These are phyloP conservation scores for Iris pallida DNA, from an alignment of 116 monocot genomes.

Conservation along the genomic window DNA sequence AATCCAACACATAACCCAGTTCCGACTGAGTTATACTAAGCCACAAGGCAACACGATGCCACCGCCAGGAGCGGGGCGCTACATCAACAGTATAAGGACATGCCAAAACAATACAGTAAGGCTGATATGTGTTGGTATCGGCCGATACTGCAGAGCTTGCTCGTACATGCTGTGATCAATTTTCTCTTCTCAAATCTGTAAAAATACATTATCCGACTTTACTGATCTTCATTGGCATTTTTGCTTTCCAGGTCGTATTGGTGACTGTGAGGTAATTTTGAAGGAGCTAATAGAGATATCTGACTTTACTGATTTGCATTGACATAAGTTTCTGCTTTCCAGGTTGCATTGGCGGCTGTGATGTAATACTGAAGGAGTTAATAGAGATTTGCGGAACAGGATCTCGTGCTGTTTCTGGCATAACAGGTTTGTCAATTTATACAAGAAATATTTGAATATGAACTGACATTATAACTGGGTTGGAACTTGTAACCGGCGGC, in stretches of 20 bases:
- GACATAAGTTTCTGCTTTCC: slow-evolving; percentile 12
- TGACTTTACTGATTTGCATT: background rate
- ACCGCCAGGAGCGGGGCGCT: too few species aligned
- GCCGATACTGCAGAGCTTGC: too few species aligned
- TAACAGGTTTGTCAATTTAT: slow-evolving; percentile 41
- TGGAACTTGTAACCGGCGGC: too few species aligned
- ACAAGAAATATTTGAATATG: background rate
- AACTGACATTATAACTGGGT: background rate
- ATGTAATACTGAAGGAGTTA: slow-evolving; percentile 64
- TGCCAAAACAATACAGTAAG: too few species aligned
- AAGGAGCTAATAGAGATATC: slow-evolving; percentile 52
- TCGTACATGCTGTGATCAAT: too few species aligned
- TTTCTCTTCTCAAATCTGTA: too few species aligned
- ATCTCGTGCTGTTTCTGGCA: slow-evolving; percentile 36
- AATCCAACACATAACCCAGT: too few species aligned
- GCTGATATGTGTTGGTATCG: too few species aligned
- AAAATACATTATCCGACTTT: background rate
- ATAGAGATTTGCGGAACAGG: slow-evolving; percentile 84
- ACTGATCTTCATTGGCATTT: slow-evolving; percentile 4
- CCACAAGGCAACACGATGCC: too few species aligned
- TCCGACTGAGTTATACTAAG: too few species aligned
- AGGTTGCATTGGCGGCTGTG: slow-evolving; percentile 97
- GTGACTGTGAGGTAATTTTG: slow-evolving; percentile 76
- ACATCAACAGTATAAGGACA: too few species aligned
- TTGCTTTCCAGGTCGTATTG: slow-evolving; percentile 67